Conservation (phyloP, 2,329 filamentous ascomycete species). For the Aspergillus jensenii region DNA sequence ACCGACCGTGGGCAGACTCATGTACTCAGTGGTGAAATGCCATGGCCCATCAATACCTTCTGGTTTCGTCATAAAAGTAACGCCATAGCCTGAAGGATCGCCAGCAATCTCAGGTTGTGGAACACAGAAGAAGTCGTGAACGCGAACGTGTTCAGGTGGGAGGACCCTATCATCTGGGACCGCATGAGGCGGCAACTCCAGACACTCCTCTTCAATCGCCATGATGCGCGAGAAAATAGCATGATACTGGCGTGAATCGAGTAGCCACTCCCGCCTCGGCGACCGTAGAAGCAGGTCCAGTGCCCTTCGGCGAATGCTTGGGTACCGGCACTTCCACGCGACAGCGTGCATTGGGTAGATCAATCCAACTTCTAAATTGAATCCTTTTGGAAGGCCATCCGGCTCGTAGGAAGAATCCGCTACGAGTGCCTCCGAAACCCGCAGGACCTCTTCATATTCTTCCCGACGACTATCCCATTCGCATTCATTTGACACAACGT, state of each 20-base stretch:
- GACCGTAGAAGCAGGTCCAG: slow-evolving; percentile 17
- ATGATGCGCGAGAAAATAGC: slow-evolving; percentile 17
- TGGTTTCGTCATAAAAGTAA: slow-evolving; percentile 16
- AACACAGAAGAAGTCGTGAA: slow-evolving; percentile 14
- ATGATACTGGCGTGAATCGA: slow-evolving; percentile 15
- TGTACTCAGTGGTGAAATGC: slow-evolving; percentile 10
- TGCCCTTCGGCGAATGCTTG: slow-evolving; percentile 16
- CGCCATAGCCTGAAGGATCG: neutral
- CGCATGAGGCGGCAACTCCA: neutral
- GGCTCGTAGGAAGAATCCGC: neutral
- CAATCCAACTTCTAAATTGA: slow-evolving; percentile 17
- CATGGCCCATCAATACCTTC: slow-evolving; percentile 6
- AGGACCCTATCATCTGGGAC: neutral
- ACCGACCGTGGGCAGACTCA: neutral
- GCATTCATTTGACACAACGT: slow-evolving; percentile 9
- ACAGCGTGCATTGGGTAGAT: slow-evolving; percentile 21
- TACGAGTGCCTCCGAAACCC: neutral
- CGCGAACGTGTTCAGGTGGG: slow-evolving; percentile 13
- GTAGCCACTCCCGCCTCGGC: slow-evolving; percentile 16
- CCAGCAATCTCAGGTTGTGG: neutral
- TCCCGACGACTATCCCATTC: slow-evolving; percentile 15
- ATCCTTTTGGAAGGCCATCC: neutral
- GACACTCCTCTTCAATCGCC: slow-evolving; percentile 15
- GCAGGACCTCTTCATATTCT: slow-evolving; percentile 13
- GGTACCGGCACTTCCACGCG: slow-evolving; percentile 25